Conservation (phyloP, 2,329 filamentous ascomycete genomes). For the Venturia carpophila region DNA sequence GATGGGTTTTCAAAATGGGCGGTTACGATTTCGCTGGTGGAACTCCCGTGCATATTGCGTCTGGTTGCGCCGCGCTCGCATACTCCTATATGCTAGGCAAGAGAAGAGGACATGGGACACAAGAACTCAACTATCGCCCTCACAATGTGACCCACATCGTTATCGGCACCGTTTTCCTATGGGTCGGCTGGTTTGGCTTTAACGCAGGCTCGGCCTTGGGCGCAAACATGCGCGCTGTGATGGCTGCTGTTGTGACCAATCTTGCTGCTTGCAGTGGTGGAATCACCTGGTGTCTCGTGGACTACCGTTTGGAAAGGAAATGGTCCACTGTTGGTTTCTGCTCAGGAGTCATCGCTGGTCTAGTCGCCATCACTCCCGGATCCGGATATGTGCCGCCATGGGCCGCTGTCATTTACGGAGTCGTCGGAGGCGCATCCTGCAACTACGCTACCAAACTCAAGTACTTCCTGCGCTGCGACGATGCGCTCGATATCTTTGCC, state of each 20-base stretch:
- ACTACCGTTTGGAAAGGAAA: conserved; percentile 82
- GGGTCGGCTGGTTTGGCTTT: conserved; percentile 95
- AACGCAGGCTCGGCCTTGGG: conserved; percentile 77
- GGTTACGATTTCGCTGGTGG: conserved; percentile 85
- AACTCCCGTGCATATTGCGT: conserved; percentile 82
- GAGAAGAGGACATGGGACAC: conserved; percentile 72
- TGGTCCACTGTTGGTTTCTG: conserved; percentile 94
- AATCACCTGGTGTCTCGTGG: conserved; percentile 81
- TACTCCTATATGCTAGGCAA: conserved; percentile 91
- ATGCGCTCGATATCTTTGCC: conserved; percentile 82
- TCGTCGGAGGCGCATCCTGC: conserved; percentile 67
- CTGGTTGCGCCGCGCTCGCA: conserved; percentile 73
- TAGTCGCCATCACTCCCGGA: conserved; percentile 82
- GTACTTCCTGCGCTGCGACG: conserved; percentile 71
- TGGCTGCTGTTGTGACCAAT: conserved; percentile 82
- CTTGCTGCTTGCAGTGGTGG: conserved; percentile 76
- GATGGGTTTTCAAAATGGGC: conserved; percentile 73
- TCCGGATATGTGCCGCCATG: conserved; percentile 80
- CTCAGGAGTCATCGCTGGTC: conserved; percentile 77
- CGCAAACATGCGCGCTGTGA: conserved; percentile 75
- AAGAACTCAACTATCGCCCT: conserved; percentile 83
- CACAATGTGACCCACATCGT: conserved; percentile 92
- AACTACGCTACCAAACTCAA: conserved; percentile 91
- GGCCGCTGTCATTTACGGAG: conserved; percentile 72
- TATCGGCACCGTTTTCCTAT: conserved; percentile 85